These are phyloP conservation scores for Cryphonectria radicalis DNA, from an alignment of 2,329 filamentous ascomycete genomes.

Conservation along the genomic window DNA sequence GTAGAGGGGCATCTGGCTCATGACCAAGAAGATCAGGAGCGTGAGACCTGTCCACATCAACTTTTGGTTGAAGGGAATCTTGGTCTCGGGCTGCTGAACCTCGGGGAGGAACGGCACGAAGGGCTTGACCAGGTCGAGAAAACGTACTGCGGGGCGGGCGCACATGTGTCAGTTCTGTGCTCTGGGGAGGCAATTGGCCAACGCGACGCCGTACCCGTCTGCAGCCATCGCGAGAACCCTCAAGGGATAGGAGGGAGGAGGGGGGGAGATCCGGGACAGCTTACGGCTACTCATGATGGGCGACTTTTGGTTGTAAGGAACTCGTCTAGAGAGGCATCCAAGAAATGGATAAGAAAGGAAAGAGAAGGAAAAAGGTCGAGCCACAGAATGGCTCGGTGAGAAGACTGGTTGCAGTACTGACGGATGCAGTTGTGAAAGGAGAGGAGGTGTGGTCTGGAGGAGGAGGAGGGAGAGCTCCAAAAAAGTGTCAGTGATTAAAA, in stretches of 20 bases:
- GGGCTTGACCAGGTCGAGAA: conserved; percentile 99
- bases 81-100: conserved; percentile 97
- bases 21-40: conserved; percentile 97
- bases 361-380: conserved; percentile 39
- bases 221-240: conserved; percentile 26
- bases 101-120: conserved; percentile 99
- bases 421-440: conserved; percentile 30
- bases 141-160: conserved; percentile 71
- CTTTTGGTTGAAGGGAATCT: conserved; percentile 98
- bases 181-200: conserved; percentile 19
- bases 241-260: conserved; percentile 16
- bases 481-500: conserved; percentile 15
- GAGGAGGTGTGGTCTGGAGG: conserved; percentile 32
- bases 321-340: conserved; percentile 32
- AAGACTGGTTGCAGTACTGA: conserved; percentile 17
- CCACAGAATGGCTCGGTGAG: conserved; percentile 37
- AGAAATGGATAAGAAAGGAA: conserved; percentile 34
- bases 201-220: conserved; percentile 16
- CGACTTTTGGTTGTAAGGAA: conserved; percentile 33
- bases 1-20: conserved; percentile 99
- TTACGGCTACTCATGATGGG: conserved; percentile 61
- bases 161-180: conserved; percentile 31
- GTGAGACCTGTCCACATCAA: conserved; percentile 95
- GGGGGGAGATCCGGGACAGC: conserved; percentile 35
- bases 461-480: conserved; percentile 29